Evolutionary conservation across 148 eudicot species (phyloP), one percentile per base, ranked within the genome.

Genomic region (Oxyria digyna): DNA sequence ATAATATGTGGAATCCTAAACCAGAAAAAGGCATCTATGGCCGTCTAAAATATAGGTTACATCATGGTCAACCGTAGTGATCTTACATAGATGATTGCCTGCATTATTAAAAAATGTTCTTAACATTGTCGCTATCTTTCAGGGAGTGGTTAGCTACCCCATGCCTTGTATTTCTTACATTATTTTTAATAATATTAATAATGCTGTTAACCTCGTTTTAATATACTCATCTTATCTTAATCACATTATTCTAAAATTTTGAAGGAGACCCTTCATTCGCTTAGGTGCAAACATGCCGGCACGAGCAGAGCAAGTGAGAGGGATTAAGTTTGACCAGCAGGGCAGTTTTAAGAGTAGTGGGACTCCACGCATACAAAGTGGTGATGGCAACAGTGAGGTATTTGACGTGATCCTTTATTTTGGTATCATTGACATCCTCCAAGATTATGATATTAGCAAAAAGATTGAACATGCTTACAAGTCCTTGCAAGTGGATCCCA

Each of bases 201-300:
- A 6, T 31, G 65, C 0, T 4, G 20, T 6, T 15, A 15, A 27
- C 37, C 6, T 0, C 37, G 6, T 14, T 29, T 29, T 46, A 46
- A 14, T 59, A 31, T 29, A 31, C 0, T 29, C 8, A 59, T 27
- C 65, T 27, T 59, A 38, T 59, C 65, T 14, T 59, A 4, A 31
- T 59, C 37, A 59, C 0, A 14, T 59, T 59, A 59, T 27, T 37
- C 46, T 66, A 66, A 54, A 18, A 21, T 17, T 48, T 43, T 37
- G 43, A 64, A 70, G 72, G 42, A 70, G 65, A 23, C 72, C 72
- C 3, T 70, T 70, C 65, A 70, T 70, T 55, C 37, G 65, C 11
- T 52, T 70, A 54, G 72, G 72, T 0, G 72, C 72, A 54, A 70
- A 70, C 72, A 50, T 70, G 72, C 72, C 72, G n/a, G 72, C 72